Conservation (phyloP, 192 early-diverging fungal genomes). For the Backusella australiensis region DNA sequence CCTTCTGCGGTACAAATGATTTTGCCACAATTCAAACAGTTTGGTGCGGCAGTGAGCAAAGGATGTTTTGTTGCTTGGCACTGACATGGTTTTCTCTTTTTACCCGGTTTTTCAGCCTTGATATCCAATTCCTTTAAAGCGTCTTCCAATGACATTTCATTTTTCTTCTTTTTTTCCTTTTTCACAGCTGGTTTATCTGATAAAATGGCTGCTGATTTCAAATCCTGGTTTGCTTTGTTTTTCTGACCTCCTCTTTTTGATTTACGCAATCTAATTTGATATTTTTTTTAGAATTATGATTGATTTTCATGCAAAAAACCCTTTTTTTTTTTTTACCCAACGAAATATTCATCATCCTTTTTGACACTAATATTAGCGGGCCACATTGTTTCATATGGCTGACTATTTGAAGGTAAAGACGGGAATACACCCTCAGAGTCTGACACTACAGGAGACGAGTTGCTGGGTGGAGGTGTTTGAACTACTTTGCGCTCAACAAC, state of each 20-base stretch:
- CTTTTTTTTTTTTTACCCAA: not conserved
- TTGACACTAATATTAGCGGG: constrained; percentile 25
- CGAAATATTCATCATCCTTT: constrained; percentile 11
- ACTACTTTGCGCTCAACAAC: not conserved
- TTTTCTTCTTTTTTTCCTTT: constrained; percentile 42
- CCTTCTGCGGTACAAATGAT: constrained; percentile 58
- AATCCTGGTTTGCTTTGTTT: not conserved
- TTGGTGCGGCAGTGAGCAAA: constrained; percentile 51
- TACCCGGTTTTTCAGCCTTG: constrained; percentile 30
- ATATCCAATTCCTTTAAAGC: constrained; percentile 52
- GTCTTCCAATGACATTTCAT: constrained; percentile 44
- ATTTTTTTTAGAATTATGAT: not conserved
- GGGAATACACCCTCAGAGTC: constrained; percentile 15
- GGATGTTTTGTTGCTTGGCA: constrained; percentile 57
- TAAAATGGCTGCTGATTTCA: not conserved
- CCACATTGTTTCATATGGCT: constrained; percentile 14
- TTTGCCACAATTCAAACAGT: constrained; percentile 58
- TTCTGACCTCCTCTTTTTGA: not conserved
- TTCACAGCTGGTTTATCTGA: not conserved
- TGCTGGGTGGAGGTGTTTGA: not conserved
- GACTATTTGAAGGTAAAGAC: constrained; percentile 10
- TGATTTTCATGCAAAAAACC: not conserved
- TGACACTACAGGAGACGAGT: not conserved
- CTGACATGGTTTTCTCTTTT: constrained; percentile 45
- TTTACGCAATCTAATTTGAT: not conserved